phyloP scores from a whole-genome alignment of 768 basidiomycete species.

The Phanerochaete sordida region DNA sequence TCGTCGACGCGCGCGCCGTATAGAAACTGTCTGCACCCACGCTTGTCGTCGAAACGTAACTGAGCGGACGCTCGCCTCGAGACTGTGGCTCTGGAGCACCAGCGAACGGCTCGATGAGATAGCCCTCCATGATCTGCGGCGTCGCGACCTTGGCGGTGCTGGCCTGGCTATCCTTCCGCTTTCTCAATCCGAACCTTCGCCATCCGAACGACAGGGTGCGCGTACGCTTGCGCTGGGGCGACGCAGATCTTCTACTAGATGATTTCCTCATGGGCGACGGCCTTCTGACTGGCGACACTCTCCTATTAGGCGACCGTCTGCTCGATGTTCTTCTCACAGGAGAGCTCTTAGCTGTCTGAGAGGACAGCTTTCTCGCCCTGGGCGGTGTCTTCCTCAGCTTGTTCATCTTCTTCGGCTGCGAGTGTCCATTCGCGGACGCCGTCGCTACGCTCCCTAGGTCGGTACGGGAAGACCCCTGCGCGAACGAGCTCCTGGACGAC shows the following conservation, averaged over 20 bases:
- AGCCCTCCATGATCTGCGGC: not conserved
- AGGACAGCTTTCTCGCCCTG: not conserved
- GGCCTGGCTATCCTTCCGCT: not conserved
- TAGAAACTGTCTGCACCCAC: not conserved
- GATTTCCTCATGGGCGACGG: not conserved
- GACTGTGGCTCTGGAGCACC: not conserved
- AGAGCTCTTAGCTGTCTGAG: not conserved
- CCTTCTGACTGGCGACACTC: not conserved
- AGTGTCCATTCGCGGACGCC: not conserved
- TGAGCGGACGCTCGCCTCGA: not conserved
- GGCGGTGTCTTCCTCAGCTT: not conserved
- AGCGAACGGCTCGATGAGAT: conserved; percentile 1
- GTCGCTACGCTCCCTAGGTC: not conserved
- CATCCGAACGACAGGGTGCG: not conserved
- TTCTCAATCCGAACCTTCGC: not conserved
- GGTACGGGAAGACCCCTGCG: not conserved
- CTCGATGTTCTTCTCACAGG: not conserved
- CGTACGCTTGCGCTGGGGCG: not conserved
- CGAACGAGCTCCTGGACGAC: not conserved
- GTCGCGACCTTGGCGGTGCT: not conserved
- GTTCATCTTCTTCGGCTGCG: not conserved
- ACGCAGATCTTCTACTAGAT: not conserved
- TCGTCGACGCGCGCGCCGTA: not conserved
- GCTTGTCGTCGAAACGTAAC: not conserved
- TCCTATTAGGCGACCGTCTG: not conserved